Conservation (phyloP, 2,329 filamentous ascomycete species). For the Fusarium tjaetaba region DNA sequence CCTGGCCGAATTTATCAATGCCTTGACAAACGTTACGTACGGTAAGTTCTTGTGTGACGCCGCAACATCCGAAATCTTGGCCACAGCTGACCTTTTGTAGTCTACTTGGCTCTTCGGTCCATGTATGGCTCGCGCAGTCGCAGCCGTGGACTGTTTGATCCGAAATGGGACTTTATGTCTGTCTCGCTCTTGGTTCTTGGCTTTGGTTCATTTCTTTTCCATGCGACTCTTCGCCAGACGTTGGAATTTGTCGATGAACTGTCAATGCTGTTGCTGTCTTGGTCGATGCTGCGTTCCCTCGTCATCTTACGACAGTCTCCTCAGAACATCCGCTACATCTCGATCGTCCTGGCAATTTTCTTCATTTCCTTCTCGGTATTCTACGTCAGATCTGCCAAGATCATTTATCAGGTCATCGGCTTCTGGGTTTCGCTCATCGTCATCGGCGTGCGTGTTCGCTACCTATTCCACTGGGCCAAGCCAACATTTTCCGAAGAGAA, state of each 20-base stretch:
- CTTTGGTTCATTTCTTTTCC: conserved; percentile 55
- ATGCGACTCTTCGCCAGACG: conserved; percentile 55
- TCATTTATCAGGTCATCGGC: conserved; percentile 55
- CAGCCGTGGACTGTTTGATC: conserved; percentile 45
- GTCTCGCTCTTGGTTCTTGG: conserved; percentile 54
- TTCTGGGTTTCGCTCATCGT: conserved; percentile 50
- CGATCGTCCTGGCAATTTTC: conserved; percentile 52
- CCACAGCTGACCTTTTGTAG: conserved; percentile 41
- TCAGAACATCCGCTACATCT: conserved; percentile 44
- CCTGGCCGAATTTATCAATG: conserved; percentile 57
- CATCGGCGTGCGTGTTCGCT: conserved; percentile 48
- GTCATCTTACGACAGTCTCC: conserved; percentile 56
- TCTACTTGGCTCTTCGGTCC: conserved; percentile 54
- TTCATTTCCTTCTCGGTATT: conserved; percentile 55
- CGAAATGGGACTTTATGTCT: conserved; percentile 54
- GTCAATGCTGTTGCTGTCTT: conserved; percentile 66
- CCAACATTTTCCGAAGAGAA: conserved; percentile 44
- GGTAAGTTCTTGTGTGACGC: conserved; percentile 49
- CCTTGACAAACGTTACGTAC: conserved; percentile 53
- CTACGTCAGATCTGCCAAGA: conserved; percentile 54
- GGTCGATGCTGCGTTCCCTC: conserved; percentile 61
- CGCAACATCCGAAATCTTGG: not conserved
- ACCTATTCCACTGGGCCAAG: conserved; percentile 48
- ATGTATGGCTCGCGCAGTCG: conserved; percentile 48
- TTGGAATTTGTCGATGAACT: conserved; percentile 64